Evolutionary conservation across 1,284 basidiomycete species (phyloP), one percentile per base, ranked within the genome.

Genomic region (Sanghuangporus weigelae): DNA sequence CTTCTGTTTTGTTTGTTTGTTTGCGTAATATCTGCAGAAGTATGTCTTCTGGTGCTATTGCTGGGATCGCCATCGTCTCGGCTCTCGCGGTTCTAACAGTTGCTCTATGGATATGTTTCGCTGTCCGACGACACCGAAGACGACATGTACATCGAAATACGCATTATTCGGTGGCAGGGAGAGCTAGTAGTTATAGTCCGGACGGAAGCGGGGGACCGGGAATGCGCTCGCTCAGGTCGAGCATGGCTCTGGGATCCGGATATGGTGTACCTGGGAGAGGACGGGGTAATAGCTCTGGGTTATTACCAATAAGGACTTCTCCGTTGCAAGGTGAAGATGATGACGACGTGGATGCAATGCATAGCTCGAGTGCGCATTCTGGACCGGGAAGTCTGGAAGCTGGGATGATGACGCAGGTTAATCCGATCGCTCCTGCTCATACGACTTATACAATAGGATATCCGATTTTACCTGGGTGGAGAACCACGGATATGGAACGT

Each of bases 241-340:
- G 57, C 12, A 10, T 48, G n/a, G 46, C 7, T 14, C 40, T 60
- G 21, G 49, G 49, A 26, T 6, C 35, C 23, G 51, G 19, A 44
- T 51, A 39, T 35, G 60, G 49, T 2, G 16, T 50, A 23, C 39
- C 48, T 26, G 23, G n/a, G 16, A 49, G 57, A 50, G 57, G 36
- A 8, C 36, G 59, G n/a, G 42, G 60, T 12, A 61, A 61, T 21
- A 57, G 58, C 44, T 64, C 63, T 8, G 49, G 49, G 21, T 10
- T 49, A 8, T 46, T 42, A 1, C 31, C 46, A 36, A 59, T 59
- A 14, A 31, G 63, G n/a, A 59, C 57, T n/a, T 59, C 63, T 6
- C 63, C 63, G 11, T 42, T 63, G n/a, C 31, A 59, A 5, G 63
- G 51, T n/a, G 63, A 63, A 42, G 63, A 63, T 55, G 63, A 63